Conservation (phyloP, 768 basidiomycete genomes). For the Auriscalpium microsporum region DNA sequence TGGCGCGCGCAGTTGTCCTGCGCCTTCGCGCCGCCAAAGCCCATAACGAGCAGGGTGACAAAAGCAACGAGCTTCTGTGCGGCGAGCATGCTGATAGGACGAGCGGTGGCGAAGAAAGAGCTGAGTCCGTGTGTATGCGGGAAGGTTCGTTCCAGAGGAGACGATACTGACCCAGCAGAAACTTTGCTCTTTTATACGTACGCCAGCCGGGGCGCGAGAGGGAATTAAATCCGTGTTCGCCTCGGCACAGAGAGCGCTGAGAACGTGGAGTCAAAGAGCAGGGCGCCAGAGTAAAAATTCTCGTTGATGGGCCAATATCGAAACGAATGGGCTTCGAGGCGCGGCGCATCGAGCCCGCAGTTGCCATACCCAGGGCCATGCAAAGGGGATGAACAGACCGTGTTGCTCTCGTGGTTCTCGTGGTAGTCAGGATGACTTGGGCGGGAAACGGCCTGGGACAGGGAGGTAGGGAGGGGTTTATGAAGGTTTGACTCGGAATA, state of each 20-base stretch:
- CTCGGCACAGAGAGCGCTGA: not conserved
- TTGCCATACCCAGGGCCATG: no score
- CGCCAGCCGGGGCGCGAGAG: not conserved
- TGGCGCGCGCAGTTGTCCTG: slow-evolving; percentile 43
- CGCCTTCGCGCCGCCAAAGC: not conserved
- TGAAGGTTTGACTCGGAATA: no score
- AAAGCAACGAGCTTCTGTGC: not conserved
- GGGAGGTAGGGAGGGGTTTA: no score
- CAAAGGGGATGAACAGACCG: no score
- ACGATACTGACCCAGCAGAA: not conserved
- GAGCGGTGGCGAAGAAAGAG: not conserved
- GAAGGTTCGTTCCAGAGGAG: not conserved
- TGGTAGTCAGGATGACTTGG: no score
- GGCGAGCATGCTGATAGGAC: not conserved
- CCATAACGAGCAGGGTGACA: not conserved
- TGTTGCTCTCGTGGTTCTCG: no score
- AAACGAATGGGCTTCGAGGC: no score
- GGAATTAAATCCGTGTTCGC: not conserved
- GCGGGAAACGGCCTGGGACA: no score
- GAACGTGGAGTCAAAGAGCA: not conserved
- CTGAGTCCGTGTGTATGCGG: not conserved
- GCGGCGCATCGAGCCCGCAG: no score
- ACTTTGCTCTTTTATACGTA: not conserved
- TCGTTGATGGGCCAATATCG: no score
- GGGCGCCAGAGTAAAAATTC: not conserved